Percentiles rank a stretch among this genome's conserved stretches.
phyloP scores from a whole-genome alignment of 345 rosid species.

The Eucalyptus erythrocorys region DNA sequence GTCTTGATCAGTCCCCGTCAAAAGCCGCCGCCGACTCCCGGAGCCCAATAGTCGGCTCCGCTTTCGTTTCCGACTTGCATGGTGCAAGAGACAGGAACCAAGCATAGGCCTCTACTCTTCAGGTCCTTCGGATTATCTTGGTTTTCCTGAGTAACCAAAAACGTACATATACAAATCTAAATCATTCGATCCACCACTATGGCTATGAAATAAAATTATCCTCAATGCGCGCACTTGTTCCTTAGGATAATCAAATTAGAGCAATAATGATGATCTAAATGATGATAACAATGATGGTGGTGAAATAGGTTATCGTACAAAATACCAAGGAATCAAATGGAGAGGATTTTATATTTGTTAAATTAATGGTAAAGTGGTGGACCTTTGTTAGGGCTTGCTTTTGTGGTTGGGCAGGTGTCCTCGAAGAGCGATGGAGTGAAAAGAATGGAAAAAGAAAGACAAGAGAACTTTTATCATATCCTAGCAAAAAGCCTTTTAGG shows the following conservation, averaged over 20 bases:
- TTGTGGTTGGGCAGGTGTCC: background rate
- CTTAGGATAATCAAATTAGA: background rate
- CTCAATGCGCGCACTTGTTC: background rate
- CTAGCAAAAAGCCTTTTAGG: background rate
- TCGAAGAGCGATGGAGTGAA: background rate
- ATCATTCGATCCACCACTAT: background rate
- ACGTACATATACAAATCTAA: background rate
- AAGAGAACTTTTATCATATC: background rate
- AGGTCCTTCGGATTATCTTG: constrained; percentile 39
- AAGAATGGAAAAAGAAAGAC: background rate
- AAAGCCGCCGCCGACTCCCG: constrained; percentile 17
- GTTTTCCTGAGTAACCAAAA: constrained; percentile 8
- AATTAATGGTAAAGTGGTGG: background rate
- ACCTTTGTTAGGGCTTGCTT: background rate
- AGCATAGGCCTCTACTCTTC: constrained; percentile 89
- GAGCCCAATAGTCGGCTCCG: constrained; percentile 97
- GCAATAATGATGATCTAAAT: background rate
- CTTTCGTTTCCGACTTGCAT: constrained; percentile 79
- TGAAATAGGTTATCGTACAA: background rate
- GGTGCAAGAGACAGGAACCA: constrained; percentile 88
- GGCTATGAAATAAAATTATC: background rate
- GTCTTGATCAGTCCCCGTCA: background rate
- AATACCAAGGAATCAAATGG: background rate
- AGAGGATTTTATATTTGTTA: background rate
- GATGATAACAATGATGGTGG: background rate